Conservation (phyloP, 345 rosid species). For the Rhizophora apiculata region DNA sequence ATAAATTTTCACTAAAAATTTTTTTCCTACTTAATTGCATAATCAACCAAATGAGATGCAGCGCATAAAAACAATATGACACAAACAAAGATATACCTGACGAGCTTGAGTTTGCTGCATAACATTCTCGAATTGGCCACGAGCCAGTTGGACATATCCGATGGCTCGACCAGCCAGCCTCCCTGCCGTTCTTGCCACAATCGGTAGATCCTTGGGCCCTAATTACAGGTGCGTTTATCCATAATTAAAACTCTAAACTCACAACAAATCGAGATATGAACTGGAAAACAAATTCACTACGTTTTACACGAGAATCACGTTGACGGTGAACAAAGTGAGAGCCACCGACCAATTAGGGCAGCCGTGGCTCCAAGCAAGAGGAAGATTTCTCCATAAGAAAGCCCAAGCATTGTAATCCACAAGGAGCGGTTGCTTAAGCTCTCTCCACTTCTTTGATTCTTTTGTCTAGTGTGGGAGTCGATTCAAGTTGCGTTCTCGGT, state of each 20-base stretch:
- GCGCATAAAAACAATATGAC: neutral
- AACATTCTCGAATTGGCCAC: slow-evolving; percentile 75
- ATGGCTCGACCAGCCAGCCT: slow-evolving; percentile 74
- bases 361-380: slow-evolving; percentile 31
- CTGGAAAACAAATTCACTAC: no score
- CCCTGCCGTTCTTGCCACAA: slow-evolving; percentile 72
- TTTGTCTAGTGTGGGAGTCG: no score
- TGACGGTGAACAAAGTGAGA: neutral
- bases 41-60: neutral
- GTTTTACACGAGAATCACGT: no score
- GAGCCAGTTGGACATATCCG: slow-evolving; percentile 79
- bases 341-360: slow-evolving; percentile 22
- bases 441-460: no score
- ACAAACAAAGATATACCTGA: slow-evolving; percentile 46
- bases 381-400: slow-evolving; percentile 33
- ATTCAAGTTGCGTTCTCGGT: no score
- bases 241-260: neutral
- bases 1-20: no score
- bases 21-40: neutral
- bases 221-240: neutral
- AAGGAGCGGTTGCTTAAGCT: no score
- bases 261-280: no score
- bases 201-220: slow-evolving; percentile 87
- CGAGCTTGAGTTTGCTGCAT: slow-evolving; percentile 91
- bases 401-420: slow-evolving; percentile 20